These are phyloP conservation scores for Curvularia sp. DNA, from an alignment of 2,329 filamentous ascomycete species.

Conservation along the genomic window DNA sequence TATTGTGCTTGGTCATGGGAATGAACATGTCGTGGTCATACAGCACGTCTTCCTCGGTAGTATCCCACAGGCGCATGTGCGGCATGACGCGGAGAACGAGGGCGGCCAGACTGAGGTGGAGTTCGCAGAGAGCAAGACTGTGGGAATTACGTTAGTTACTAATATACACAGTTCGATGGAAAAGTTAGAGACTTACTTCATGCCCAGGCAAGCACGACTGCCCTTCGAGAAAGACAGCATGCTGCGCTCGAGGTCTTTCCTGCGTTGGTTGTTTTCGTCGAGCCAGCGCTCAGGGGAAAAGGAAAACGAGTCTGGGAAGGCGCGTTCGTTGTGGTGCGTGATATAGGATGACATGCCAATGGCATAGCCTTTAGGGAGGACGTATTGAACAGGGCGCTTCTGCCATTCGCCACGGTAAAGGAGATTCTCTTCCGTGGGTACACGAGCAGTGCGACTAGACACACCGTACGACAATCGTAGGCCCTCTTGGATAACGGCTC, in stretches of 20 bases:
- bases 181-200: constrained; percentile 37
- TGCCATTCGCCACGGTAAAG: constrained; percentile 37
- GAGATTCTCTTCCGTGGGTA: constrained; percentile 33
- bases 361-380: constrained; percentile 33
- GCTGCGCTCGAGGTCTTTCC: constrained; percentile 36
- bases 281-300: constrained; percentile 45
- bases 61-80: constrained; percentile 33
- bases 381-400: constrained; percentile 29
- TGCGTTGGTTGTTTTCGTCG: constrained; percentile 32
- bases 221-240: constrained; percentile 44
- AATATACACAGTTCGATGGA: too few species aligned
- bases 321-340: constrained; percentile 33
- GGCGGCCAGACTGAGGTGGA: constrained; percentile 31
- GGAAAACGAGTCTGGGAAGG: constrained; percentile 33
- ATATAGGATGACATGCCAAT: constrained; percentile 38
- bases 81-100: constrained; percentile 33
- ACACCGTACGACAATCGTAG: constrained; percentile 39
- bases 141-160: background rate
- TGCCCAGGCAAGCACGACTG: constrained; percentile 41
- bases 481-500: constrained; percentile 43
- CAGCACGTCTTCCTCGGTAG: constrained; percentile 28
- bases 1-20: constrained; percentile 34
- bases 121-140: constrained; percentile 34
- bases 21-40: constrained; percentile 41
- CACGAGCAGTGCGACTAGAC: constrained; percentile 35